phyloP scores from a whole-genome alignment of 164 flowering plant genomes.

The Sedum album region DNA sequence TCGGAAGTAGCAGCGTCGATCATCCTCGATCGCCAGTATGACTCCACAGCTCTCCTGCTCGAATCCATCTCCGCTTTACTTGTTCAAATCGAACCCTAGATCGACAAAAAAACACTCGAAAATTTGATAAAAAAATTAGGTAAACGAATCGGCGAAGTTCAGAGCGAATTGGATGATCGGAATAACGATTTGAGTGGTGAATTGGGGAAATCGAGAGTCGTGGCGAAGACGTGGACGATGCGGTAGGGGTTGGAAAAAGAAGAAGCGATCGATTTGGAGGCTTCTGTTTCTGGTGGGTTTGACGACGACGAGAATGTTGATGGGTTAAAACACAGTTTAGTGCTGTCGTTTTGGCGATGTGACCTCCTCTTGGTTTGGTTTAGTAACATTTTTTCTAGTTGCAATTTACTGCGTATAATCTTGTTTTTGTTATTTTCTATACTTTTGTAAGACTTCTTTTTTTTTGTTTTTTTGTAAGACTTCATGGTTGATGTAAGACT shows the following conservation, averaged over 20 bases:
- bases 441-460: too few species aligned
- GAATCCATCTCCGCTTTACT: slow-evolving; percentile 43
- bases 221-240: not conserved
- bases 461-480: too few species aligned
- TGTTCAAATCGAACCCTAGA: slow-evolving; percentile 5
- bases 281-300: too few species aligned
- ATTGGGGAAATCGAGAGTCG: not conserved
- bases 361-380: not conserved
- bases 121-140: not conserved
- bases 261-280: not conserved
- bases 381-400: too few species aligned
- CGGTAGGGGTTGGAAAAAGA: not conserved
- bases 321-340: not conserved
- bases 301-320: not conserved
- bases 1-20: slow-evolving; percentile 79
- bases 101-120: not conserved
- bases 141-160: not conserved
- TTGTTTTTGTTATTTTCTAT: too few species aligned
- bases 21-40: slow-evolving; percentile 94
- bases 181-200: not conserved
- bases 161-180: not conserved
- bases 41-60: slow-evolving; percentile 92
- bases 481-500: too few species aligned
- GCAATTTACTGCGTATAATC: too few species aligned
- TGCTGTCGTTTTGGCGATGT: not conserved